phyloP scores from a whole-genome alignment of 2,329 filamentous ascomycete genomes.

The Aspergillus arachidicola region DNA sequence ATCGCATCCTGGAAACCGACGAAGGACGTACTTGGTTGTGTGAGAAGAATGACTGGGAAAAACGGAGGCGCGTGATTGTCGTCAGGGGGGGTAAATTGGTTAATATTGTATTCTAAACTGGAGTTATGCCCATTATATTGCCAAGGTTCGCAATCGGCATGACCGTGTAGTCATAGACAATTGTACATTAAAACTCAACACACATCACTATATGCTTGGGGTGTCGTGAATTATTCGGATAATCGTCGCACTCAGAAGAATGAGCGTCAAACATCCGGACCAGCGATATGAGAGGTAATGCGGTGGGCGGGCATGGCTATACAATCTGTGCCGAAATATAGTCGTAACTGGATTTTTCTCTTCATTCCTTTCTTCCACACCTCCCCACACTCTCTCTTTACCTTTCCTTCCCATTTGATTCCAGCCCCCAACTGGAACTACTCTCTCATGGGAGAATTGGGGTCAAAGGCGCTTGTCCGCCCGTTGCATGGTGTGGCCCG shows the following conservation, averaged over 20 bases:
- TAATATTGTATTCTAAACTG: constrained; percentile 66
- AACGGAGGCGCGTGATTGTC: constrained; percentile 67
- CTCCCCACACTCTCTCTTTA: too few relatives aligned
- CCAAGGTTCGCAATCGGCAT: neutral
- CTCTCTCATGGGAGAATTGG: neutral
- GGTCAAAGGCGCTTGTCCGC: neutral
- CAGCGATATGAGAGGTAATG: neutral
- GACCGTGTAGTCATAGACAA: constrained; percentile 7
- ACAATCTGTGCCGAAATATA: neutral
- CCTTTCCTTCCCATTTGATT: neutral
- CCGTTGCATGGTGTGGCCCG: constrained; percentile 10
- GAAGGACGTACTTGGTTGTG: constrained; percentile 62
- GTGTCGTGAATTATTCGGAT: neutral
- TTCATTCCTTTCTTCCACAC: neutral
- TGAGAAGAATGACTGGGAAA: constrained; percentile 51
- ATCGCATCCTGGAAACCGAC: constrained; percentile 62
- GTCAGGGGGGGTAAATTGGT: constrained; percentile 69
- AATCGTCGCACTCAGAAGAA: neutral
- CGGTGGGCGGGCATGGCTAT: too few relatives aligned
- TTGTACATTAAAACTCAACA: constrained; percentile 1
- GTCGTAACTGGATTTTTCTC: neutral
- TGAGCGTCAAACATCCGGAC: neutral
- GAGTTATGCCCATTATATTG: neutral
- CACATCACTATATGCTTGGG: neutral
- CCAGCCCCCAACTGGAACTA: neutral